A percentile compares a stretch with the other conserved stretches of the same genome.
Evolutionary conservation across 371 early-diverging fungal genomes (phyloP).

Genomic region (Basidiobolus meristosporus): DNA sequence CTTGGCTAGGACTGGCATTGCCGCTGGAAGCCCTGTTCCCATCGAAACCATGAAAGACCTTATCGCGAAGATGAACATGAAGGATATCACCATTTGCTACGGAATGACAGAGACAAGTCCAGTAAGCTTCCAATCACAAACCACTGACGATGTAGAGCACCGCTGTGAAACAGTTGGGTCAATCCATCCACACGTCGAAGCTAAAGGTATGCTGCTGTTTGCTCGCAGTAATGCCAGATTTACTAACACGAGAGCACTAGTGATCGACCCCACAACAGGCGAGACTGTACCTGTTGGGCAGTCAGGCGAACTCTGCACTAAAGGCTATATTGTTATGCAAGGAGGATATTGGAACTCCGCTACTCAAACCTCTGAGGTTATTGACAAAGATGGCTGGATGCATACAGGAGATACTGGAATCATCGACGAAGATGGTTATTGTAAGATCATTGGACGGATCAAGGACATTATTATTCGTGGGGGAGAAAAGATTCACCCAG

Average conservation of each 20-base stretch:
- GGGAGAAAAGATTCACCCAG: conserved; percentile 20
- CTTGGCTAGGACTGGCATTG: conserved; percentile 14
- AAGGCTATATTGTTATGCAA: conserved; percentile 27
- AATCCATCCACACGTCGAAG: conserved; percentile 12
- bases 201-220: conserved; percentile 17
- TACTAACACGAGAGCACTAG: too few relatives aligned
- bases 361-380: conserved; percentile 15
- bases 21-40: conserved; percentile 18
- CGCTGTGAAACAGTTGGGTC: conserved; percentile 14
- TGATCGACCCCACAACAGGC: conserved; percentile 9
- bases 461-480: conserved; percentile 25
- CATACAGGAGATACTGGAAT: conserved; percentile 23
- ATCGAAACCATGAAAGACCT: conserved; percentile 17
- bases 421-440: conserved; percentile 21
- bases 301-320: conserved; percentile 25
- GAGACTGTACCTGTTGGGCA: conserved; percentile 7
- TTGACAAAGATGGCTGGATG: conserved; percentile 26
- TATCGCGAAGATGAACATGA: conserved; percentile 12
- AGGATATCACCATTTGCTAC: conserved; percentile 17
- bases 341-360: conserved; percentile 23
- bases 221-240: too few relatives aligned
- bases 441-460: conserved; percentile 25
- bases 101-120: conserved; percentile 20
- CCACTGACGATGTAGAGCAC: conserved; percentile 14
- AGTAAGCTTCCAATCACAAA: conserved; percentile 16